These are phyloP conservation scores for Dictyostelium purpureum DNA, from an alignment of 78 protist species.

Conservation along the genomic window DNA sequence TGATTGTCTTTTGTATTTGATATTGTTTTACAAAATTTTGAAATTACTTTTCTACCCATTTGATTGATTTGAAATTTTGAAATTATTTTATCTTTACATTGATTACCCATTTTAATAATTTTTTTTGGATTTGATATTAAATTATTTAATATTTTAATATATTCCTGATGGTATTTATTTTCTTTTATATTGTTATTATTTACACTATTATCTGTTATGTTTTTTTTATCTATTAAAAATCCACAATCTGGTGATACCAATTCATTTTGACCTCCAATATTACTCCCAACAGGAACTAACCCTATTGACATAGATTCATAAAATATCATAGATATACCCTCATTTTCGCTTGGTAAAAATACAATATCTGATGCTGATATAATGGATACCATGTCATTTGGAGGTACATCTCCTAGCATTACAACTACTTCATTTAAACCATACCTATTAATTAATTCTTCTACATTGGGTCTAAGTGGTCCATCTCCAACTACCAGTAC, in stretches of 20 bases:
- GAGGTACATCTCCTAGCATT: constrained; percentile 46
- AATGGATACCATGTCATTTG: constrained; percentile 10
- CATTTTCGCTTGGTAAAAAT: constrained; percentile 46
- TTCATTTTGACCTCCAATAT: constrained; percentile 62
- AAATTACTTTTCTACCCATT: constrained; percentile 25
- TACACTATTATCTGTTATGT: background rate
- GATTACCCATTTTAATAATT: background rate
- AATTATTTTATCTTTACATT: background rate
- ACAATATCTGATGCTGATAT: constrained; percentile 60
- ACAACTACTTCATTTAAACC: constrained; percentile 18
- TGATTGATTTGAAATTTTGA: background rate
- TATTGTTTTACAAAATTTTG: constrained; percentile 8
- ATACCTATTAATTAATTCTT: constrained; percentile 11
- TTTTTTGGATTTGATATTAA: constrained; percentile 24
- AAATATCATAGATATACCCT: constrained; percentile 65
- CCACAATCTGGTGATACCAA: constrained; percentile 18
- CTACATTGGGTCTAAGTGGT: background rate
- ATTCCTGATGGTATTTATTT: background rate
- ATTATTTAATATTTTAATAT: background rate
- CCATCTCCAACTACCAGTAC: constrained; percentile 69
- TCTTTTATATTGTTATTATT: background rate
- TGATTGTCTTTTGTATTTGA: too few relatives aligned
- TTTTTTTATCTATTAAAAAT: background rate
- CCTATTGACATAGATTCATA: constrained; percentile 69
- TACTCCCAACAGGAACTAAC: constrained; percentile 34